Base-by-base conservation (phyloP, 148 eudicot genomes). In the Fagopyrum tataricum region DNA sequence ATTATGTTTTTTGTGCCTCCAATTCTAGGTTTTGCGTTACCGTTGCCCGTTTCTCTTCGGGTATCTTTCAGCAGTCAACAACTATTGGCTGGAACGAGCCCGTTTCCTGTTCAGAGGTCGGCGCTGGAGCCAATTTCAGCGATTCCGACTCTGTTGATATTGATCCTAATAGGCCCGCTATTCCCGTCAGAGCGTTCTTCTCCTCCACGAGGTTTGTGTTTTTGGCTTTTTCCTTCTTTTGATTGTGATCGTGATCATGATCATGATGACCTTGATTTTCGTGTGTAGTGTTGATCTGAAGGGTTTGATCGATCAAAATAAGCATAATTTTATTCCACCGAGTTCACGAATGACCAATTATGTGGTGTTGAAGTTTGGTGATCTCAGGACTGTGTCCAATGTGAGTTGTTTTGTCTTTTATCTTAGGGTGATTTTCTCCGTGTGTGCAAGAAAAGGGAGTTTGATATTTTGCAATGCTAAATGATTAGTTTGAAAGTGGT, bases 321-420 rank as follows among this genome's bases (percentile, higher is more conserved):
- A 86, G 72, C 77, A 79, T 18, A 83, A 87, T 73, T 89, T 86
- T 74, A 84, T 94, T 37, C 95, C 95, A 0, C 93, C 96, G 37
- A 74, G 91, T 0, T 94, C 97, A 40, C 87, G 97, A 61, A 94
- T 91, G 96, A 88, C 98, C 42, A 91, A 94, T 74, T 94, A 94
- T 75, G 93, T 89, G 46, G 91, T 92, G 48, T 75, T 92, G 73
- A 84, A 85, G 76, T 92, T 92, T 71, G 92, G 97, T 20, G 74
- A 83, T 76, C 82, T 79, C 42, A 90, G 82, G 67, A 73, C 85
- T 76, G 84, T 84, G 47, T 77, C 80, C 47, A 80, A 84, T 82
- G 96, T 92, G 77, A 87, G 91, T 82, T 76, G 12, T 49, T 17
- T 17, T 48, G 52, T 4, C 39, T 44, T 52, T 49, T 58, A 58